Evolutionary conservation across 2,329 filamentous ascomycete genomes (phyloP).

Genomic region (Trichophyton verrucosum): DNA sequence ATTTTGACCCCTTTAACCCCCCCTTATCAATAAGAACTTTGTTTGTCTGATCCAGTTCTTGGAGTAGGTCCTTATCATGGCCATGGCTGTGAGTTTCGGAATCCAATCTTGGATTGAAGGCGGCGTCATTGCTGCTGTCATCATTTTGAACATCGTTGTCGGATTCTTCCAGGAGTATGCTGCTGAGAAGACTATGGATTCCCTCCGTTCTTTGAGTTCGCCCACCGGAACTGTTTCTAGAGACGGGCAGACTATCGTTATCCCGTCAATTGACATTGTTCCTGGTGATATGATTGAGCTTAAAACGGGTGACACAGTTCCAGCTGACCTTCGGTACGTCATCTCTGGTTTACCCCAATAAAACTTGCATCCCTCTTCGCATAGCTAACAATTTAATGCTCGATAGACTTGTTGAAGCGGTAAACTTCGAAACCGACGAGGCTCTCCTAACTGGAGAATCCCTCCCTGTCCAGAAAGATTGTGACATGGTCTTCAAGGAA

Average conservation of each 20-base stretch:
- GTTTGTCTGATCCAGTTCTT: slow-evolving; percentile 19
- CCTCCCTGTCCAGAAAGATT: slow-evolving; percentile 44
- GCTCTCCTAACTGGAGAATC: slow-evolving; percentile 52
- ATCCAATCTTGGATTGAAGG: slow-evolving; percentile 50
- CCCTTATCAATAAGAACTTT: slow-evolving; percentile 9
- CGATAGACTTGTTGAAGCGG: slow-evolving; percentile 40
- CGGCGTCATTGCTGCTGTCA: slow-evolving; percentile 46
- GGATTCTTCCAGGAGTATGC: slow-evolving; percentile 45
- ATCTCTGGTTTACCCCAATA: neutral
- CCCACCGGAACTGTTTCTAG: slow-evolving; percentile 41
- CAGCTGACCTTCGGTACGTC: slow-evolving; percentile 32
- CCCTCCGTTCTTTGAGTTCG: slow-evolving; percentile 39
- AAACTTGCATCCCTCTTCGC: neutral
- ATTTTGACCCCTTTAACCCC: slow-evolving; percentile 5
- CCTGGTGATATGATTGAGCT: slow-evolving; percentile 47
- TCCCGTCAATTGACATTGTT: slow-evolving; percentile 44
- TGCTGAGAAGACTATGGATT: slow-evolving; percentile 45
- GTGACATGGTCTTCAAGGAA: slow-evolving; percentile 37
- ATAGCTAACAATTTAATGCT: neutral
- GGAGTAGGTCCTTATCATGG: slow-evolving; percentile 38
- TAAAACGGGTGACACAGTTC: slow-evolving; percentile 38
- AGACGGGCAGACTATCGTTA: slow-evolving; percentile 36
- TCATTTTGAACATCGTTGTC: slow-evolving; percentile 46
- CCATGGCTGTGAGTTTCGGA: slow-evolving; percentile 46
- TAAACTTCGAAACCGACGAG: slow-evolving; percentile 49